A percentile compares a stretch with the other conserved stretches of the same genome.
These are phyloP conservation scores for Mortierella sp. DNA, from an alignment of 371 early-diverging fungal species.

Conservation along the genomic window DNA sequence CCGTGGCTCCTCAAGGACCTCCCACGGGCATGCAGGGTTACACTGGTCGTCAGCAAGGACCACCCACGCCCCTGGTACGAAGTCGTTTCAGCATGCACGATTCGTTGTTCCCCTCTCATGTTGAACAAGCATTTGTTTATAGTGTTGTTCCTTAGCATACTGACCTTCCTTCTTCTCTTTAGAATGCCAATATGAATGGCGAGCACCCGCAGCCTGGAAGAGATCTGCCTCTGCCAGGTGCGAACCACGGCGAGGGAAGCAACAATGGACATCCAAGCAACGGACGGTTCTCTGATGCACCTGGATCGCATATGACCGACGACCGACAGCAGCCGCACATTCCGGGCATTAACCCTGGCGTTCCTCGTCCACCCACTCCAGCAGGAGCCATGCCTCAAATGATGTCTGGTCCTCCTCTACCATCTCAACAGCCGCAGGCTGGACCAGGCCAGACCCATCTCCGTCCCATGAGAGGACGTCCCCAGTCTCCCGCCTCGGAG, in stretches of 20 bases:
- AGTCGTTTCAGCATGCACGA: not conserved
- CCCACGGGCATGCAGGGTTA: constrained; percentile 56
- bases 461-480: constrained; percentile 25
- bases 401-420: constrained; percentile 34
- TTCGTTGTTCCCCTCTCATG: too few relatives aligned
- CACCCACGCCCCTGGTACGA: constrained; percentile 38
- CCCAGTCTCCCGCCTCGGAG: constrained; percentile 35
- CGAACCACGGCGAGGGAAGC: constrained; percentile 7
- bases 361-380: constrained; percentile 40
- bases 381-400: constrained; percentile 44
- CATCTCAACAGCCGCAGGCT: constrained; percentile 19
- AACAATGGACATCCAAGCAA: constrained; percentile 9
- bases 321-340: constrained; percentile 48
- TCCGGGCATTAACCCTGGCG: constrained; percentile 39
- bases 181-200: constrained; percentile 29
- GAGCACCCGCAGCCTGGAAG: constrained; percentile 36
- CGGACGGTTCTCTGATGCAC: constrained; percentile 16
- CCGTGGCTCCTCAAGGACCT: constrained; percentile 56
- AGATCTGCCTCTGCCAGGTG: constrained; percentile 37
- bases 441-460: constrained; percentile 12
- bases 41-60: constrained; percentile 44
- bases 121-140: too few relatives aligned
- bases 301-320: constrained; percentile 28
- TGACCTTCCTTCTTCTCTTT: too few relatives aligned
- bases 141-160: too few relatives aligned